A percentile compares a stretch with the other conserved stretches of the same genome.
These are phyloP conservation scores for Cryptococcus neoformans DNA, from an alignment of 1,284 basidiomycete genomes.

Conservation along the genomic window DNA sequence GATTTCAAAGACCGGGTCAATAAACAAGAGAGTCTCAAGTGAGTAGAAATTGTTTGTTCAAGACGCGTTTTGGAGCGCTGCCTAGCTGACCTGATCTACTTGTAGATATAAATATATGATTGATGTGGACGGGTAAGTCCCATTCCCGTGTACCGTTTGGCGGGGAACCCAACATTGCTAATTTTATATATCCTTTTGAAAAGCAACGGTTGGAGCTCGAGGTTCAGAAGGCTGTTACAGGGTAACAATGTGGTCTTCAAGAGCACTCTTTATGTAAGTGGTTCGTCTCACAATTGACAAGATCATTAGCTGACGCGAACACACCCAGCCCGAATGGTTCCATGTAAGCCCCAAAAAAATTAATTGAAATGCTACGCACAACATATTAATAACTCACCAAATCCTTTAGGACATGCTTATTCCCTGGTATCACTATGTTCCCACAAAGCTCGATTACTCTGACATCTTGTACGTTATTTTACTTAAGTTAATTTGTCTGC, in stretches of 20 bases:
- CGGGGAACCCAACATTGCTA: slow-evolving; percentile 1
- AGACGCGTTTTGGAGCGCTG: no score
- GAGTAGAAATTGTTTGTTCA: no score
- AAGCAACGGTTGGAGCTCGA: slow-evolving; percentile 48
- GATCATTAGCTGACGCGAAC: background rate
- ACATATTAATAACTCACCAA: no score
- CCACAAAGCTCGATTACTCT: slow-evolving; percentile 44
- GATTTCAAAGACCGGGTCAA: slow-evolving; percentile 35
- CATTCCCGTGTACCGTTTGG: no score
- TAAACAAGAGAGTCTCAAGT: no score
- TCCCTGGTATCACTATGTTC: slow-evolving; percentile 49
- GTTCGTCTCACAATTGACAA: slow-evolving; percentile 4
- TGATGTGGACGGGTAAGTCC: slow-evolving; percentile 48
- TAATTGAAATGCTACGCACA: background rate
- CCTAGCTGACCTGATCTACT: no score
- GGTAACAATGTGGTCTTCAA: slow-evolving; percentile 42
- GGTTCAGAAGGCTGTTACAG: slow-evolving; percentile 43
- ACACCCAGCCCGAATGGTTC: slow-evolving; percentile 33
- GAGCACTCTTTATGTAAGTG: slow-evolving; percentile 40
- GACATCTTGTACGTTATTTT: slow-evolving; percentile 40
- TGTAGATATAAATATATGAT: slow-evolving; percentile 15
- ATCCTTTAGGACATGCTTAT: slow-evolving; percentile 28
- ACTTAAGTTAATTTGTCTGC: no score
- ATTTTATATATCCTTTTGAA: background rate
- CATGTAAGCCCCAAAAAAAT: slow-evolving; percentile 11